These are phyloP conservation scores for Arthrobotrys iridis DNA, from an alignment of 2,329 filamentous ascomycete genomes.

Conservation along the genomic window DNA sequence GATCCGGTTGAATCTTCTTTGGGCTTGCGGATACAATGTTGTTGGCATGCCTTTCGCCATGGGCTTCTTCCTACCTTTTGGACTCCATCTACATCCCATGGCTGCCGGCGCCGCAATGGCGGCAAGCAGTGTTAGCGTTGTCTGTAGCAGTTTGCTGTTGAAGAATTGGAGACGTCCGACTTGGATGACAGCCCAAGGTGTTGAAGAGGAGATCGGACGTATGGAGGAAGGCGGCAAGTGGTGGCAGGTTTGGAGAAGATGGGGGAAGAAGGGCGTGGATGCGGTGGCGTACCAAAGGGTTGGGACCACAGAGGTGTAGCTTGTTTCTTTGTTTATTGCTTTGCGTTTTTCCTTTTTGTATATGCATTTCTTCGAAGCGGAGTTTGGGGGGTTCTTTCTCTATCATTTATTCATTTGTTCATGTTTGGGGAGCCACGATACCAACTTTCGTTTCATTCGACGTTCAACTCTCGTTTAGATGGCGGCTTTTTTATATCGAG, in stretches of 20 bases:
- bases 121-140: conserved; percentile 86
- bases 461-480: conserved; percentile 22
- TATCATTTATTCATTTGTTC: conserved; percentile 4
- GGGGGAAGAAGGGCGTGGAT: conserved; percentile 6
- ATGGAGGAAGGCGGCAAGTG: conserved; percentile 55
- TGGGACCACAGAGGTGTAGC: conserved; percentile 47
- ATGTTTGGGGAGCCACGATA: conserved; percentile 11
- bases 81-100: conserved; percentile 88
- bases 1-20: conserved; percentile 91
- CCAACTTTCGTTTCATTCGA: conserved; percentile 3
- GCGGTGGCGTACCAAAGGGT: conserved; percentile 34
- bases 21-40: conserved; percentile 93
- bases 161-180: conserved; percentile 84
- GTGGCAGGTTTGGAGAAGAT: conserved; percentile 49
- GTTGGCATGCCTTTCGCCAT: conserved; percentile 94
- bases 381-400: conserved; percentile 15
- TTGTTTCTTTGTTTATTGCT: neutral
- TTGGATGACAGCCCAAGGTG: conserved; percentile 81
- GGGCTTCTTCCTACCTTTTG: conserved; percentile 92
- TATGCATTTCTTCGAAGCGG: neutral
- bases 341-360: neutral
- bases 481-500: conserved; percentile 62
- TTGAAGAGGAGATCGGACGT: conserved; percentile 68
- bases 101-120: conserved; percentile 96
- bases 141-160: conserved; percentile 81